Percentiles rank a stretch among this genome's conserved stretches.
Evolutionary conservation across 2,329 filamentous ascomycete genomes (phyloP).

Genomic region (Fusarium bulbicola): DNA sequence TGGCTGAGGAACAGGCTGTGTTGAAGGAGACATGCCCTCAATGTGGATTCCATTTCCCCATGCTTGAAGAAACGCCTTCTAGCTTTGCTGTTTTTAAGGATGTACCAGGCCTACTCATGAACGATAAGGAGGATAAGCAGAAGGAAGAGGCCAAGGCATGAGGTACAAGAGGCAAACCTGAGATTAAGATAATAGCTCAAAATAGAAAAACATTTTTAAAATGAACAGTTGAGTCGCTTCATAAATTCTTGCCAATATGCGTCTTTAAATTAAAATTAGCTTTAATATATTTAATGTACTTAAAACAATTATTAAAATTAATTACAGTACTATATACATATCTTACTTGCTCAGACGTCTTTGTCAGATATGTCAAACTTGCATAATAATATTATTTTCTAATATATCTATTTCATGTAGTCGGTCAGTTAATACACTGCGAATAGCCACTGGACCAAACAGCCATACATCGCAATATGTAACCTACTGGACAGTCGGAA

Average conservation of each 20-base stretch:
- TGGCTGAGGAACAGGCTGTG: constrained; percentile 32
- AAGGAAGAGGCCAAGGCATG: not conserved
- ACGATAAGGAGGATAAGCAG: not conserved
- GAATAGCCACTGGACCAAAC: fast-evolving
- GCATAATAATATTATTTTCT: not conserved
- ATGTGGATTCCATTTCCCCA: constrained; percentile 30
- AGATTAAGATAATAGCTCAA: fast-evolving
- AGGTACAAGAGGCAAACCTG: fast-evolving
- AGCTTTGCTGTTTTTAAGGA: constrained; percentile 31
- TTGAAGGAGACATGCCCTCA: constrained; percentile 27
- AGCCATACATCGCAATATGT: fast-evolving
- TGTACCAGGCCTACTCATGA: not conserved
- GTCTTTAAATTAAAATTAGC: no score
- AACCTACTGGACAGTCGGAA: not conserved
- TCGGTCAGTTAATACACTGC: not conserved
- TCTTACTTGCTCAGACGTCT: no score
- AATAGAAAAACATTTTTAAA: not conserved
- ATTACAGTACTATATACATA: no score
- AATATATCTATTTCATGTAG: not conserved
- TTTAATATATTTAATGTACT: no score
- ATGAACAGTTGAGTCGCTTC: no score
- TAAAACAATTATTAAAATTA: no score
- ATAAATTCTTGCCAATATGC: no score
- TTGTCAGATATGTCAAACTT: no score
- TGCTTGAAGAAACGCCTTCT: constrained; percentile 27